phyloP scores from a whole-genome alignment of 2,329 filamentous ascomycete genomes.

The Colletotrichum camelliae region DNA sequence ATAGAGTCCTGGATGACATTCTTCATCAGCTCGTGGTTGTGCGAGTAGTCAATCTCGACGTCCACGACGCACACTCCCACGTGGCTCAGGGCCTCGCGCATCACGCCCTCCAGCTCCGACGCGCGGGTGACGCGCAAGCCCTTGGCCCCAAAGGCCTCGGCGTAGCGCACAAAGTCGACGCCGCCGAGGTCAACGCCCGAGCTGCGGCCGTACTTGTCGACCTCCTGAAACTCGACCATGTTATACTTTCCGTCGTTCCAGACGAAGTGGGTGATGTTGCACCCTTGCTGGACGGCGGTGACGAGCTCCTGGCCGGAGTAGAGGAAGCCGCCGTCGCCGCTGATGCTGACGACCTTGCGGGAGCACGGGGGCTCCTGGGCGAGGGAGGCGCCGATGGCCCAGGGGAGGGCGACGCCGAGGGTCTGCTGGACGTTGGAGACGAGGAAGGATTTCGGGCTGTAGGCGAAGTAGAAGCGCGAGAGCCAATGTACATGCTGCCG shows the following conservation, averaged over 20 bases:
- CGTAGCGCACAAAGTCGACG: conserved; percentile 52
- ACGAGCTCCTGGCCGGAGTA: conserved; percentile 51
- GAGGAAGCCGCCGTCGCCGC: conserved; percentile 55
- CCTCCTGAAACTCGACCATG: conserved; percentile 58
- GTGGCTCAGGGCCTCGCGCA: conserved; percentile 46
- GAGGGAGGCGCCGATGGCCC: conserved; percentile 52
- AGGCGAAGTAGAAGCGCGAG: conserved; percentile 49
- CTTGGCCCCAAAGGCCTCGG: conserved; percentile 50
- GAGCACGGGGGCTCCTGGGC: conserved; percentile 45
- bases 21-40: conserved; percentile 43
- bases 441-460: conserved; percentile 47
- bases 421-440: conserved; percentile 56
- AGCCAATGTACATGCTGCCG: conserved; percentile 55
- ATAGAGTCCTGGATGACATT: conserved; percentile 38
- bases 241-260: conserved; percentile 56
- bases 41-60: conserved; percentile 49
- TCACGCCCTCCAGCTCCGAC: conserved; percentile 44
- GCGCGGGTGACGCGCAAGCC: conserved; percentile 45
- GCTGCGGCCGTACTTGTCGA: conserved; percentile 52
- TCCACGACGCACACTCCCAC: conserved; percentile 51
- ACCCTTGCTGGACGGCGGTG: conserved; percentile 50
- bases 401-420: conserved; percentile 51
- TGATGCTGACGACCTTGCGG: conserved; percentile 48
- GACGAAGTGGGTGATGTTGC: conserved; percentile 55
- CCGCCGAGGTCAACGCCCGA: conserved; percentile 49